A percentile compares a stretch with the other conserved stretches of the same genome.
Evolutionary conservation across 495 filamentous ascomycete genomes (phyloP).

Genomic region (Rusavskia elegans): DNA sequence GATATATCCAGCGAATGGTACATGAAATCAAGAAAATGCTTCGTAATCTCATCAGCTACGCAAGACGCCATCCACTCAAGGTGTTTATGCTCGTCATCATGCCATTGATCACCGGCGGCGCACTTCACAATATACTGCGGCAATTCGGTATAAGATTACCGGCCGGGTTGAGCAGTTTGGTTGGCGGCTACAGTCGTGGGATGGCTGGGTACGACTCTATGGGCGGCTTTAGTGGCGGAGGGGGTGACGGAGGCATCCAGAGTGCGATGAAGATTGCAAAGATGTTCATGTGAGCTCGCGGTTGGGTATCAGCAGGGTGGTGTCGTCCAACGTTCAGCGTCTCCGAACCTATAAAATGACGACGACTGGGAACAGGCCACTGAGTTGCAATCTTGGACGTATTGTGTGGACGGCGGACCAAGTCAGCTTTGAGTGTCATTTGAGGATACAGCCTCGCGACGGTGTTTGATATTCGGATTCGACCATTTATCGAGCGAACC

Average conservation of each 20-base stretch:
- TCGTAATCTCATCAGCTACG: constrained; percentile 59
- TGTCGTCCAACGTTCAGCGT: too few species aligned
- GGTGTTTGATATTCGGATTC: too few species aligned
- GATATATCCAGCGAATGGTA: constrained; percentile 55
- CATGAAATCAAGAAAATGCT: constrained; percentile 55
- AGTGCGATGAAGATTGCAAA: constrained; percentile 43
- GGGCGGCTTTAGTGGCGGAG: constrained; percentile 3
- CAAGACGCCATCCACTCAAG: constrained; percentile 63
- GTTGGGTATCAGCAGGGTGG: not conserved
- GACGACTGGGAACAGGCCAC: too few species aligned
- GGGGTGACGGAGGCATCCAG: constrained; percentile 23
- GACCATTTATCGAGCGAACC: too few species aligned
- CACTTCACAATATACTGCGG: constrained; percentile 51
- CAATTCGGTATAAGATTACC: constrained; percentile 67
- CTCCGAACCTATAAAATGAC: too few species aligned
- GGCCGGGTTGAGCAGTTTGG: constrained; percentile 32
- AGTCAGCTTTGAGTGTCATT: too few species aligned
- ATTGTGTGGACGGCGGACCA: too few species aligned
- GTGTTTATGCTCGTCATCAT: constrained; percentile 73
- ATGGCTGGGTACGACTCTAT: constrained; percentile 21
- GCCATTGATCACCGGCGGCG: constrained; percentile 69
- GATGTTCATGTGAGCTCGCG: constrained; percentile 38
- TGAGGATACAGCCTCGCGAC: too few species aligned
- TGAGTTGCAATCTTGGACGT: too few species aligned
- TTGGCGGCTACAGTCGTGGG: constrained; percentile 33